Base-by-base conservation (phyloP, 2,329 filamentous ascomycete species). In the Aureobasidium pullulans region DNA sequence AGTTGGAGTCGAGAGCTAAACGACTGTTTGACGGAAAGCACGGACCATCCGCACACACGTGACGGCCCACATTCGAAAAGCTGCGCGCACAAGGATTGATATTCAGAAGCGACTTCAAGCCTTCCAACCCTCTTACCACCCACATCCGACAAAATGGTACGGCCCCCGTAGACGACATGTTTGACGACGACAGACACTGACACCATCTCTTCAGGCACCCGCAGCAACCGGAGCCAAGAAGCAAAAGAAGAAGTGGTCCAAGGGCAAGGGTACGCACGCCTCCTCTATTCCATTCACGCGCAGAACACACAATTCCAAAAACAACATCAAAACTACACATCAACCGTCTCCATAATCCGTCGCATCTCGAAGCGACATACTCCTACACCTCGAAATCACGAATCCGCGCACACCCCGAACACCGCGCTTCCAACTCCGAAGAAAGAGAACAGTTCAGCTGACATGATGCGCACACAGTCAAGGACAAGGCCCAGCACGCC, bases 401-500 rank as follows among this genome's bases (percentile, higher is more conserved):
- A 59, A 61, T 58, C 47, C 60, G 54, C 63, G 49, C 34, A 42
- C 36, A 57, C 23, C 31, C 47, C 31, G 46, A 49, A 43, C 37
- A 60, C 13, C 34, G 40, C 61, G 36, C 52, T 32, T 61, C 50
- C n/a, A 6, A 32, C 8, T n/a, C 49, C 28, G 15, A 32, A 19
- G 19, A 40, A 57, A 34, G 43, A 57, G 43, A 57, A 48, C 32
- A 47, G 40, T 57, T 57, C 40, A 29, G 59, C 59, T 61, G 66
- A 70, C 64, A 62, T 64, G 63, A 64, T 62, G 59, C 29, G n/a
- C 59, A 47, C 66, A 83, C 78, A 91, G 94, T 99, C 84, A 99
- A 99, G 94, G 94, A 99, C 87, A 99, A 99, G 92, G 93, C 94
- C 81, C 89, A 97, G 80, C 94, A 99, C 86, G 90, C 89, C 79